A percentile compares a stretch with the other conserved stretches of the same genome.
These are phyloP conservation scores for Lanzia echinophila DNA, from an alignment of 2,329 filamentous ascomycete genomes.

Conservation along the genomic window DNA sequence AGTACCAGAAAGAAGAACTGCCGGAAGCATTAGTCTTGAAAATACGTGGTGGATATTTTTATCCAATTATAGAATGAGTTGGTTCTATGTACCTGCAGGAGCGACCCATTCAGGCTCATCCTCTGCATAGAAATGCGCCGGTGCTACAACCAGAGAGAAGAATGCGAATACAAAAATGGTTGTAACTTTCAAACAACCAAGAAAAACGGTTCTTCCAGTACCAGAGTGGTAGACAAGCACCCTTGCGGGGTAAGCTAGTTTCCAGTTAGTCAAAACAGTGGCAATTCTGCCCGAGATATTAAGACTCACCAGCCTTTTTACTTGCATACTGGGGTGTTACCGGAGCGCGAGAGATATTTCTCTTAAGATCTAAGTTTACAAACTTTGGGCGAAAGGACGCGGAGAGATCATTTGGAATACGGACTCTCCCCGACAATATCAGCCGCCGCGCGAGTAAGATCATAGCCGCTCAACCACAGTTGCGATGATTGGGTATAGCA, in stretches of 20 bases:
- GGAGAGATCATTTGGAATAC: neutral
- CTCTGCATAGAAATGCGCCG: conserved; percentile 22
- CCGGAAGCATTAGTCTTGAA: no score
- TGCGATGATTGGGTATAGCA: neutral
- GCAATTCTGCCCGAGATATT: neutral
- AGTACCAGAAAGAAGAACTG: conserved; percentile 53
- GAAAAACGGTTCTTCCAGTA: conserved; percentile 56
- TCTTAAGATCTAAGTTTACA: neutral
- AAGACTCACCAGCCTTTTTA: conserved; percentile 1
- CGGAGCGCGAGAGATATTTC: neutral
- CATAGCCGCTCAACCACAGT: neutral
- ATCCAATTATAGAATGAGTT: no score
- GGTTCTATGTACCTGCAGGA: conserved; percentile 17
- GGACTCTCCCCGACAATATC: neutral
- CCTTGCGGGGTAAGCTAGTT: conserved; percentile 45
- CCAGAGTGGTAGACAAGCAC: conserved; percentile 73
- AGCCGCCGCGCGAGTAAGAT: conserved; percentile 1
- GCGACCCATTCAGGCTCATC: conserved; percentile 26
- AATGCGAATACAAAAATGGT: conserved; percentile 63
- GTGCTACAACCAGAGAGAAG: conserved; percentile 58
- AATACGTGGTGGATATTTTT: no score
- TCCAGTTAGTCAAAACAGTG: neutral
- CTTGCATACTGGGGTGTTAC: conserved; percentile 8
- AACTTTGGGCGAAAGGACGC: neutral
- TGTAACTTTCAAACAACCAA: conserved; percentile 65